Evolutionary conservation across 495 filamentous ascomycete species (phyloP), one percentile per base, ranked within the genome.

Genomic region (Daldinia vernicosa): DNA sequence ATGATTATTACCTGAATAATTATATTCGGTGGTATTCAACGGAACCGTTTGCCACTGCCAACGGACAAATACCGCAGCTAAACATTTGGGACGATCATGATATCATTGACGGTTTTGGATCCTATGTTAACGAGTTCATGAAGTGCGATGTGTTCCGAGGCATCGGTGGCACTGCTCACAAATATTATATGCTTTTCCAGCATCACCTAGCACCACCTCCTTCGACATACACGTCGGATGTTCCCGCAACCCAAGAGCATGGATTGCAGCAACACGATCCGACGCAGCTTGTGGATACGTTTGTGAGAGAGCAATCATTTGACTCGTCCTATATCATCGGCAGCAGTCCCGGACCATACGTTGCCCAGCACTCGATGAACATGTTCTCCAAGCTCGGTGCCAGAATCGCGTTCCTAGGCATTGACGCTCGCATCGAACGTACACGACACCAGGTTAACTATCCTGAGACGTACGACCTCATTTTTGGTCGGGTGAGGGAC

Each of bases 71-170:
- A 74, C 89, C 95, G 1, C 93, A 97, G 79, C 78, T 98, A 75
- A 97, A 97, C 77, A 90, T 97, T 45, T 98, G 95, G 94, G 94
- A 97, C 78, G 93, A 97, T 74, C 94, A 97, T 77, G 89, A 90
- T 80, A 95, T 95, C 69, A 95, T 95, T 70, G 94, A 97, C 73
- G 94, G 94, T 4, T 97, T 97, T 70, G 95, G 95, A 3, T 94
- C 91, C 1, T 97, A 98, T 78, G 92, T 92, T 3, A 92, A 97
- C 72, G 89, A 92, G 32, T 97, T 97, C 80, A 97, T 98, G 95
- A 89, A 85, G 76, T 97, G 93, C 74, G 84, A 91, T 52, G 92
- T 97, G 35, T 97, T 98, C 82, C 88, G 90, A 61, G 94, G 95
- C 55, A 95, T 98, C 68, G 94, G 94, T 9, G 92, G 92, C 24